A percentile compares a stretch with the other conserved stretches of the same genome.
Evolutionary conservation across 805 yeast species (phyloP).

Genomic region (Cyberlindnera euphorbiiphila): DNA sequence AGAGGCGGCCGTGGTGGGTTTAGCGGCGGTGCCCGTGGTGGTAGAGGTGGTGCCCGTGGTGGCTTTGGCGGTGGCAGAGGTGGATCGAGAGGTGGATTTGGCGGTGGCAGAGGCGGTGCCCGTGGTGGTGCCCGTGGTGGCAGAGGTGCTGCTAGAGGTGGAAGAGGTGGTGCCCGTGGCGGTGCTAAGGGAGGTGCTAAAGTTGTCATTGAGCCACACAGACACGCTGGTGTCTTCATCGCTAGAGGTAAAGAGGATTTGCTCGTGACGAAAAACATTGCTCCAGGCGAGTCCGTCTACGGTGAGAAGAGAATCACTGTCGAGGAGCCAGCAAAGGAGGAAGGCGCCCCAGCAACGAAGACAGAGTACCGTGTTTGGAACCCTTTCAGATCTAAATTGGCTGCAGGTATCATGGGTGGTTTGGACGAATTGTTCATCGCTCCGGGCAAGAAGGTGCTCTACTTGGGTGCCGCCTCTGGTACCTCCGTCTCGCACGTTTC

Average conservation of each 20-base stretch:
- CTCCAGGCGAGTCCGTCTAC: constrained; percentile 98
- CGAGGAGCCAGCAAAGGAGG: constrained; percentile 89
- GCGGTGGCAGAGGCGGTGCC: constrained; percentile 45
- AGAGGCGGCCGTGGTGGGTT: constrained; percentile 58
- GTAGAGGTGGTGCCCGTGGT: constrained; percentile 45
- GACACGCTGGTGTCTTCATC: constrained; percentile 98
- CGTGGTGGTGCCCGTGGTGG: constrained; percentile 51
- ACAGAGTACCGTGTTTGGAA: constrained; percentile 99
- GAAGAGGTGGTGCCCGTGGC: constrained; percentile 69
- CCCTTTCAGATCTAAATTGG: constrained; percentile 99
- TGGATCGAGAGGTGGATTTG: constrained; percentile 50
- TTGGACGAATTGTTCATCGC: constrained; percentile 94
- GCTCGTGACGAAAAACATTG: constrained; percentile 91
- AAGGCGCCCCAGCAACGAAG: constrained; percentile 86
- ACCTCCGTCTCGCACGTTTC: constrained; percentile 98
- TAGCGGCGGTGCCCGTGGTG: constrained; percentile 33
- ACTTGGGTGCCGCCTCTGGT: constrained; percentile 99
- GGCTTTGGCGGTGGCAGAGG: constrained; percentile 49
- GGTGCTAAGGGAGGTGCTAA: constrained; percentile 92
- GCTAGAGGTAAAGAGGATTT: constrained; percentile 99
- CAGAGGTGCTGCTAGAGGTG: constrained; percentile 52
- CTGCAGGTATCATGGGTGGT: constrained; percentile 99
- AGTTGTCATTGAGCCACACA: constrained; percentile 97
- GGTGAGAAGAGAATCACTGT: constrained; percentile 95
- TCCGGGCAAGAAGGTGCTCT: constrained; percentile 96